Evolutionary conservation across 2,329 filamentous ascomycete species (phyloP).

Genomic region (Proliferodiscus dingleyae): DNA sequence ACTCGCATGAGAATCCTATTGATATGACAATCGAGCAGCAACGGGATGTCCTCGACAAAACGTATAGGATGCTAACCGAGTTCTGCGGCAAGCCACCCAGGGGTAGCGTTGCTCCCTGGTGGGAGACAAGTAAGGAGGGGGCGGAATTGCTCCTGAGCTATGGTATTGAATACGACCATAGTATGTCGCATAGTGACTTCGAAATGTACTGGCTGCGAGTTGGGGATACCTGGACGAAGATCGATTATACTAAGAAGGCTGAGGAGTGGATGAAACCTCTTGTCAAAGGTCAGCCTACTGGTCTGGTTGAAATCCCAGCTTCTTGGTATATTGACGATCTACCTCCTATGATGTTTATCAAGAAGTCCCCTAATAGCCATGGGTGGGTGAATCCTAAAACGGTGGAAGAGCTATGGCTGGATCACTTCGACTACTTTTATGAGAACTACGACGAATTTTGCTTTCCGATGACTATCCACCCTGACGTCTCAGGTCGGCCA

Average conservation of each 20-base stretch:
- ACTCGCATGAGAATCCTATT: conserved; percentile 68
- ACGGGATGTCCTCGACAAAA: conserved; percentile 68
- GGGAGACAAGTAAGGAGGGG: conserved; percentile 67
- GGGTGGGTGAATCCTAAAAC: conserved; percentile 51
- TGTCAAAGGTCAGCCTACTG: conserved; percentile 52
- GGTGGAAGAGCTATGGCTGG: conserved; percentile 58
- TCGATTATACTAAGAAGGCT: conserved; percentile 59
- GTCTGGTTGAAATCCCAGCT: conserved; percentile 62
- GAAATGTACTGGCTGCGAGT: conserved; percentile 60
- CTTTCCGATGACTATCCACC: conserved; percentile 74
- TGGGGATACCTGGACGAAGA: conserved; percentile 63
- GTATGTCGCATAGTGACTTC: conserved; percentile 61
- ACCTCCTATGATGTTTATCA: conserved; percentile 70
- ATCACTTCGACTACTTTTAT: conserved; percentile 71
- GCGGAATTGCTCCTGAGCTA: conserved; percentile 60
- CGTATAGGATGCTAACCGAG: conserved; percentile 64
- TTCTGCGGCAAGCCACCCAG: conserved; percentile 68
- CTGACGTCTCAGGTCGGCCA: conserved; percentile 66
- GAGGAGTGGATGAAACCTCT: conserved; percentile 64
- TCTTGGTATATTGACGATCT: conserved; percentile 58
- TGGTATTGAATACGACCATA: conserved; percentile 66
- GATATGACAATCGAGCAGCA: conserved; percentile 72
- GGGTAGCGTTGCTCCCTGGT: conserved; percentile 70
- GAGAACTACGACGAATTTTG: conserved; percentile 72
- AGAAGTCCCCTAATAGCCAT: conserved; percentile 59